These are phyloP conservation scores for Avena eriantha DNA, from an alignment of 176 grass and related monocot species.

Conservation along the genomic window DNA sequence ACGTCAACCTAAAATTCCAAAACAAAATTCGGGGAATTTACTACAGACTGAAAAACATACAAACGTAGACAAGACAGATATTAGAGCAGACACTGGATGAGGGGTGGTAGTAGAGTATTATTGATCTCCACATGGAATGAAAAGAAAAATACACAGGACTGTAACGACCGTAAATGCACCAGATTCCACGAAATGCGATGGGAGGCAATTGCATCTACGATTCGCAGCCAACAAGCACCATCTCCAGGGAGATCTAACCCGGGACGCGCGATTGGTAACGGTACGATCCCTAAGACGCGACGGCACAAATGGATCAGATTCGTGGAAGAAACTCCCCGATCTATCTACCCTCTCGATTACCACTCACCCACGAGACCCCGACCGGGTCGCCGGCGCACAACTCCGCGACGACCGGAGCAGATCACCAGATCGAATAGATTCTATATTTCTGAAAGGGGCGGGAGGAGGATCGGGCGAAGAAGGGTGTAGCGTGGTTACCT, in stretches of 20 bases:
- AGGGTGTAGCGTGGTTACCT: constrained; percentile 14
- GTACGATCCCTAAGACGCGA: not conserved
- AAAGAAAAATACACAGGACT: not conserved
- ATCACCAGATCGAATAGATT: constrained; percentile 42
- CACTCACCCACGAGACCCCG: not conserved
- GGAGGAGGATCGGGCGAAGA: not conserved
- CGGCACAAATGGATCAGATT: not conserved
- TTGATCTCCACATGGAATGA: constrained; percentile 7
- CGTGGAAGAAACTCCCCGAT: not conserved
- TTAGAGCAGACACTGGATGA: not conserved
- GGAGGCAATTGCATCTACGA: not conserved
- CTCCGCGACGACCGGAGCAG: constrained; percentile 30
- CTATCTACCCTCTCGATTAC: not conserved
- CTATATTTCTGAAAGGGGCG: not conserved
- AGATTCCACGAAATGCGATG: not conserved
- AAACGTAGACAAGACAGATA: not conserved
- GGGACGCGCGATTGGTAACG: not conserved
- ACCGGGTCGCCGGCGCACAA: not conserved
- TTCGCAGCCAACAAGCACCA: not conserved
- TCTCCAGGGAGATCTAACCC: not conserved
- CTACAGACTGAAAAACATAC: not conserved
- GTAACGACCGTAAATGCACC: not conserved
- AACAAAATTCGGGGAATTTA: not conserved
- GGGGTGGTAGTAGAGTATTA: not conserved
- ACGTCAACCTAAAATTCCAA: not conserved